phyloP scores from a whole-genome alignment of 192 early-diverging fungal genomes.

The Radiomyces spectabilis region DNA sequence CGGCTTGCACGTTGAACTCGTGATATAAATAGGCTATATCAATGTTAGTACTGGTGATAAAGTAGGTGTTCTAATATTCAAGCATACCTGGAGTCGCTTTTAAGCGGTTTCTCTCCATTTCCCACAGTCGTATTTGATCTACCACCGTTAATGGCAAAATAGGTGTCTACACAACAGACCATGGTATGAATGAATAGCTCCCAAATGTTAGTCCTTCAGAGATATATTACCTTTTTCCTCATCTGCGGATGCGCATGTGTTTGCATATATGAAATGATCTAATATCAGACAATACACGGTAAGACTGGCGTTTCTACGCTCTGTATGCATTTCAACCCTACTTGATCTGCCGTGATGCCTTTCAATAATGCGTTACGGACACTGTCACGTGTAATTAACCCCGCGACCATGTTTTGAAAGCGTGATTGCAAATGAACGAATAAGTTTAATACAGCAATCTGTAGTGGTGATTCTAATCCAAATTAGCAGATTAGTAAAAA shows the following conservation, averaged over 20 bases:
- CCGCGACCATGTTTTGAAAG: constrained; percentile 91
- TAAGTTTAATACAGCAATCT: constrained; percentile 87
- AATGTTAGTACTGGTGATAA: no score
- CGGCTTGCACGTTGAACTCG: constrained; percentile 59
- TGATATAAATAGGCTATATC: constrained; percentile 61
- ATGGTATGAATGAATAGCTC: neutral
- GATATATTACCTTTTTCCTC: constrained; percentile 51
- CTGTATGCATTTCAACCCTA: no score
- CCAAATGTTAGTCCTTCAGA: neutral
- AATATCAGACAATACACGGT: neutral
- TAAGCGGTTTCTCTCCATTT: constrained; percentile 86
- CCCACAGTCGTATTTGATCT: constrained; percentile 95
- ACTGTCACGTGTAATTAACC: constrained; percentile 79
- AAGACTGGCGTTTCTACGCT: no score
- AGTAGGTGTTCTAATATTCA: no score
- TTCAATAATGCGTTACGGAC: constrained; percentile 73
- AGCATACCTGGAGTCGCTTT: constrained; percentile 34
- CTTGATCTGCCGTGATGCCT: constrained; percentile 92
- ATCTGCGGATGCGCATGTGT: constrained; percentile 92
- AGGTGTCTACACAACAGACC: constrained; percentile 36
- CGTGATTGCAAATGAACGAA: constrained; percentile 79
- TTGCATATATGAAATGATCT: constrained; percentile 86
- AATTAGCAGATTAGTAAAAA: neutral
- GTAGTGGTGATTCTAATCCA: constrained; percentile 69
- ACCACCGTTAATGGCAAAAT: constrained; percentile 86